Evolutionary conservation across 257 asterid species (phyloP).

Genomic region (Nicotiana knightiana): DNA sequence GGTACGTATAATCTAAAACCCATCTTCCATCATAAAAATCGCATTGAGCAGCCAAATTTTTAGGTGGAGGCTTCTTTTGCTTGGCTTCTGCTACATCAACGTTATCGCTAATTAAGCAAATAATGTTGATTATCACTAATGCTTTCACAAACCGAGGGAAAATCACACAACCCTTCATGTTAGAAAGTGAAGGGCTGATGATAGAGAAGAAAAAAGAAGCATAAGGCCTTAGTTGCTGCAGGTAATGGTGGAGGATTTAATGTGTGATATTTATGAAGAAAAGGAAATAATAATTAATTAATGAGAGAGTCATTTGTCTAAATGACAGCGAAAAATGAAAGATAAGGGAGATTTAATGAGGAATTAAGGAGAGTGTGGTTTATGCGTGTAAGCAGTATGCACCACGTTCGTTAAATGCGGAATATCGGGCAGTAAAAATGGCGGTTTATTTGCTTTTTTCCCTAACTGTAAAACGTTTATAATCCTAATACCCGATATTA

Average conservation of each 20-base stretch:
- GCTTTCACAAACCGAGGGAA: not conserved
- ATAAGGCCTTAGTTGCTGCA: not conserved
- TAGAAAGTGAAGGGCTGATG: not conserved
- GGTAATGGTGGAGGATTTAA: not conserved
- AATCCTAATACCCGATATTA: not conserved
- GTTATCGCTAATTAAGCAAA: not conserved
- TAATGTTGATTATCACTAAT: not conserved
- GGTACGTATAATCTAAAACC: slow-evolving; percentile 23
- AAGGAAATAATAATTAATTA: not conserved
- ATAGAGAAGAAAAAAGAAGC: not conserved
- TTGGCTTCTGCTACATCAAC: not conserved
- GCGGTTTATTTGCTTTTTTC: not conserved
- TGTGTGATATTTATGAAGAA: not conserved
- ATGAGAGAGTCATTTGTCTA: not conserved
- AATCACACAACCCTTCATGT: not conserved
- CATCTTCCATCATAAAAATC: slow-evolving; percentile 27
- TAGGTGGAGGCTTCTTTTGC: not conserved
- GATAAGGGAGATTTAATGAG: not conserved
- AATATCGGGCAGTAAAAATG: not conserved
- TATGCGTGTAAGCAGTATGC: not conserved
- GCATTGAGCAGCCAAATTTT: not conserved
- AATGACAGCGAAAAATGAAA: not conserved
- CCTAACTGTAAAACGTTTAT: not conserved
- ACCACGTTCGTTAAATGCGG: slow-evolving; percentile 4
- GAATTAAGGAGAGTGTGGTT: not conserved